Evolutionary conservation across 2,329 filamentous ascomycete species (phyloP).

Genomic region (Apiospora hydei): DNA sequence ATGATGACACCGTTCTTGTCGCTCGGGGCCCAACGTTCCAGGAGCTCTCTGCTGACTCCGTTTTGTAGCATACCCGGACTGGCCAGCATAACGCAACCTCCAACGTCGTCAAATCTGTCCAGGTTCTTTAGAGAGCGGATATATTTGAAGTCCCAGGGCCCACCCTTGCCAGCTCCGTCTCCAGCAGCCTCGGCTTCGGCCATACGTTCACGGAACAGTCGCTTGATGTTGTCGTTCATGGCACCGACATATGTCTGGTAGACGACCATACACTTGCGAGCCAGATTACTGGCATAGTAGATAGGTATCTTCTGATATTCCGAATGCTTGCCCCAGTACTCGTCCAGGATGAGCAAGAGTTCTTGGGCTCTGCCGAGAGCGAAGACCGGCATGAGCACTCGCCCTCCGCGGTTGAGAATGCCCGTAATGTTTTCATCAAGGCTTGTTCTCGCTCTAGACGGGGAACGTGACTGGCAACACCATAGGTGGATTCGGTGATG

Average conservation of each 20-base stretch:
- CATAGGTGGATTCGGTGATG: slow-evolving; percentile 97
- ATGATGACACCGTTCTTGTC: slow-evolving; percentile 98
- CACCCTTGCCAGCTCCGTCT: slow-evolving; percentile 76
- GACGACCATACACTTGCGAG: slow-evolving; percentile 96
- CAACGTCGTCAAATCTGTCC: slow-evolving; percentile 95
- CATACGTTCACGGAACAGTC: slow-evolving; percentile 91
- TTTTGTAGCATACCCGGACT: slow-evolving; percentile 99
- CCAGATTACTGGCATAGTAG: slow-evolving; percentile 96
- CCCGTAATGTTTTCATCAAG: slow-evolving; percentile 95
- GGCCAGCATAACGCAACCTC: slow-evolving; percentile 95
- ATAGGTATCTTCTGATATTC: slow-evolving; percentile 93
- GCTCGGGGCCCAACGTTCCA: slow-evolving; percentile 95
- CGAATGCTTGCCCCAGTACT: slow-evolving; percentile 91
- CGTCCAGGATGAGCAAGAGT: slow-evolving; percentile 90
- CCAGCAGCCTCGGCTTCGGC: slow-evolving; percentile 85
- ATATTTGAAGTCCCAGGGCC: slow-evolving; percentile 96
- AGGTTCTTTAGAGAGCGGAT: slow-evolving; percentile 91
- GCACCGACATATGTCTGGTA: slow-evolving; percentile 98
- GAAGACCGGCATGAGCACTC: slow-evolving; percentile 94
- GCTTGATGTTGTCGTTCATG: slow-evolving; percentile 99
- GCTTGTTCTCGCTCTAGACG: slow-evolving; percentile 89
- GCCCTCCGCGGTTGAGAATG: slow-evolving; percentile 88
- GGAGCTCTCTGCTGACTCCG: slow-evolving; percentile 87
- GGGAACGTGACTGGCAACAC: slow-evolving; percentile 91
- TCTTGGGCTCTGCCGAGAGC: slow-evolving; percentile 94